These are phyloP conservation scores for Leptographium radiaticola DNA, from an alignment of 2,329 filamentous ascomycete species.

Conservation along the genomic window DNA sequence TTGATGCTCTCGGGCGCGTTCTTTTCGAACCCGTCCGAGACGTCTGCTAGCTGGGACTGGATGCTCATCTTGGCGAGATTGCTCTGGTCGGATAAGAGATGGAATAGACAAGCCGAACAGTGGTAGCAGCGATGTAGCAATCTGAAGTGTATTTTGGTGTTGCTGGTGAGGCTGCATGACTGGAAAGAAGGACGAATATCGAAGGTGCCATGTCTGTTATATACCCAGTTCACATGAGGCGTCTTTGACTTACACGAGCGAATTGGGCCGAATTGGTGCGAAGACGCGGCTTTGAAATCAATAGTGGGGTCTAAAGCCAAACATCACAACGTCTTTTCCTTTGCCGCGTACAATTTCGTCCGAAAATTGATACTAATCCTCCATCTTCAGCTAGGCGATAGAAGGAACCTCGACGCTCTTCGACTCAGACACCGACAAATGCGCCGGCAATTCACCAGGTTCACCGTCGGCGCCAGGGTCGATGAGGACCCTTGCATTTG, in stretches of 20 bases:
- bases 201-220: neutral
- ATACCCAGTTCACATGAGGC: neutral
- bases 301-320: neutral
- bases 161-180: neutral
- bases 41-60: neutral
- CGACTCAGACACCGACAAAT: no score
- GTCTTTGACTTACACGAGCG: neutral
- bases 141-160: neutral
- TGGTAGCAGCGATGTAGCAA: neutral
- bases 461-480: no score
- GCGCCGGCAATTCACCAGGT: no score
- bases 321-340: no score
- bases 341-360: no score
- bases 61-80: neutral
- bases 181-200: neutral
- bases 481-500: no score
- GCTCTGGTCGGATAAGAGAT: neutral
- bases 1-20: slow-evolving; percentile 4
- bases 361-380: no score
- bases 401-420: no score
- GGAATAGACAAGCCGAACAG: neutral
- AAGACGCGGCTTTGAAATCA: neutral
- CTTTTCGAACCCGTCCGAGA: neutral
- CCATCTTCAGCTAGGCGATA: no score
- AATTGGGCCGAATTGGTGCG: neutral